These are phyloP conservation scores for Yamadazyma atlantica DNA, from an alignment of 1,139 yeast species.

Conservation along the genomic window DNA sequence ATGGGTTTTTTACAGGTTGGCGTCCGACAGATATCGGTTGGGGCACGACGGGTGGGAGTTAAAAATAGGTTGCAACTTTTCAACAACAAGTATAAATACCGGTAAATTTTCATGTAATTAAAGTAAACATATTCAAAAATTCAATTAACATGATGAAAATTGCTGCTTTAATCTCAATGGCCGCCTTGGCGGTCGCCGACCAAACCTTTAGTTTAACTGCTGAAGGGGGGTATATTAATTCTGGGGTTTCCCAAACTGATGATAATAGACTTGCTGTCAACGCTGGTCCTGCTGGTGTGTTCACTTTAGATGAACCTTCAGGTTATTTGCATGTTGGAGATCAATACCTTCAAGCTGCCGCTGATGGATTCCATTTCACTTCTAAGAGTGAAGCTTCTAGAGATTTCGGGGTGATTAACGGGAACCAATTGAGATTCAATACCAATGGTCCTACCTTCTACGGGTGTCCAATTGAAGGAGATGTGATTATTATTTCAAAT, in stretches of 20 bases:
- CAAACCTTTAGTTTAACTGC: conserved; percentile 27
- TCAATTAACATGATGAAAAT: conserved; percentile 11
- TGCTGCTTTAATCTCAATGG: conserved; percentile 25
- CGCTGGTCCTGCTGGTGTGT: conserved; percentile 20
- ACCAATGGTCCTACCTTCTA: conserved; percentile 20
- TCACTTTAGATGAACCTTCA: conserved; percentile 30
- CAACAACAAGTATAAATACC: neutral
- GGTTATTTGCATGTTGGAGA: conserved; percentile 26
- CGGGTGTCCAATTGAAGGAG: conserved; percentile 22
- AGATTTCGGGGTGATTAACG: conserved; percentile 28
- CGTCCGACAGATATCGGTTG: no score
- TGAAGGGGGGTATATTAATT: conserved; percentile 22
- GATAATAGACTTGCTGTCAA: conserved; percentile 18
- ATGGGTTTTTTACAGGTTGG: neutral
- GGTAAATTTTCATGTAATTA: no score
- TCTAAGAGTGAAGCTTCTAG: conserved; percentile 21
- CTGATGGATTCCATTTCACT: conserved; percentile 12
- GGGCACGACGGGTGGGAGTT: neutral
- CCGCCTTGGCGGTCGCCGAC: conserved; percentile 30
- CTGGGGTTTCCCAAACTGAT: conserved; percentile 20
- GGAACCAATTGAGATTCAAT: conserved; percentile 25
- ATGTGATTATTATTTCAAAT: conserved; percentile 7
- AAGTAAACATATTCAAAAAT: no score
- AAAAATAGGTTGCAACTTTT: neutral
- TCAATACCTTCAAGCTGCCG: conserved; percentile 17